Evolutionary conservation across 768 basidiomycete species (phyloP).

Genomic region (Termitomyces sp.): DNA sequence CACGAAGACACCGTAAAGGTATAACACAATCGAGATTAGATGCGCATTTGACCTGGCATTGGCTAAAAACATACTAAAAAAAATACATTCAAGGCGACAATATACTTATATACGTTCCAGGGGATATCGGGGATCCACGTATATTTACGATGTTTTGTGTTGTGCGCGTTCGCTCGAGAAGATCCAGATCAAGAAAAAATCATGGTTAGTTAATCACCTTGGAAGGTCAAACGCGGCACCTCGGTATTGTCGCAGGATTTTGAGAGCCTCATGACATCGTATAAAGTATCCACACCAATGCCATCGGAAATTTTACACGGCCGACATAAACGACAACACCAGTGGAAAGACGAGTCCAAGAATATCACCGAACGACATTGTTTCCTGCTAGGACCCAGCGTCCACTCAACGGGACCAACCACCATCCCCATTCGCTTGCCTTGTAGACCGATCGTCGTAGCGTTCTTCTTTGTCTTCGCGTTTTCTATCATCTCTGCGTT

Average conservation of each 20-base stretch:
- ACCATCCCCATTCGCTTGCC: slow-evolving; percentile 73
- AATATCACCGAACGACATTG: slow-evolving; percentile 31
- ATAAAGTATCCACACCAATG: slow-evolving; percentile 37
- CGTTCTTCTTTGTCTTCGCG: slow-evolving; percentile 83
- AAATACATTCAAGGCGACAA: slow-evolving; percentile 1
- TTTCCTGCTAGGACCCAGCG: slow-evolving; percentile 29
- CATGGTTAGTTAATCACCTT: slow-evolving; percentile 3
- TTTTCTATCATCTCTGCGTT: slow-evolving; percentile 72
- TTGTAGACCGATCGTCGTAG: slow-evolving; percentile 68
- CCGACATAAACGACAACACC: slow-evolving; percentile 51
- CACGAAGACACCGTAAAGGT: no score
- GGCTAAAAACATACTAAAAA: not conserved
- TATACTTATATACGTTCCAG: not conserved
- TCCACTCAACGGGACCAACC: slow-evolving; percentile 66
- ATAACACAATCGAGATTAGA: no score
- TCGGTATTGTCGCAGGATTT: not conserved
- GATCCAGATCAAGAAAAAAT: not conserved
- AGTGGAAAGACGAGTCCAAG: slow-evolving; percentile 39
- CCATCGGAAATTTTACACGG: slow-evolving; percentile 41
- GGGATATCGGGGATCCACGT: not conserved
- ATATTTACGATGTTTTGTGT: not conserved
- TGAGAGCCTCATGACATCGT: slow-evolving; percentile 24
- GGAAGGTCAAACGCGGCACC: not conserved
- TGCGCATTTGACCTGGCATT: not conserved
- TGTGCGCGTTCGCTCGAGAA: not conserved